Evolutionary conservation across 2,329 filamentous ascomycete species (phyloP), one percentile per base, ranked within the genome.

Genomic region (Aspergillus tamarii): DNA sequence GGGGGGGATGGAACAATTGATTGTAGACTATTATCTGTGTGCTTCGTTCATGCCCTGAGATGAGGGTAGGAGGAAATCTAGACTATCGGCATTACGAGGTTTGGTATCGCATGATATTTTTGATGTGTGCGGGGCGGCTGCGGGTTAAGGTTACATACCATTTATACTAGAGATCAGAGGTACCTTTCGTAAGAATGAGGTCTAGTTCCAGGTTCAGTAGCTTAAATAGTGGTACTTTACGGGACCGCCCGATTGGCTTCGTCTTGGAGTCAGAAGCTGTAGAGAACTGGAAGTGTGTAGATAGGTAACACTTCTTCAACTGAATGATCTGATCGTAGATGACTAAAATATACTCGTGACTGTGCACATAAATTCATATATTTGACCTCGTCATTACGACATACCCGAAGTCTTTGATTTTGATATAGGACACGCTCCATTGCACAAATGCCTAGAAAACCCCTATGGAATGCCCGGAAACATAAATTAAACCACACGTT

Each of bases 401-500:
- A 39, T 28, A 32, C 23, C 26, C 52, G 34, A 55, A 28, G 52
- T 39, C 50, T 28, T 45, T 28, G 19, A 43, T 28, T 46, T 53
- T 55, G n/a, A 12, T 55, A 55, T 55, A 55, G n/a, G 43, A 16
- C 54, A 57, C 41, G 30, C 53, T 57, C 32, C 41, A 59, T 36
- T 34, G 39, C 19, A 59, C 52, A 36, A 55, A 55, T 55, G 34
- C 26, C 34, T 60, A 58, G 23, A 59, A 60, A 32, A 59, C 36
- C 52, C 54, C 41, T 58, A 34, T 43, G 46, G 48, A 56, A 64
- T 57, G 55, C 62, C 63, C 64, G 28, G 61, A 56, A 66, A 64
- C 53, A 30, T 64, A 68, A 62, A 71, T 77, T 71, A 82, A 70
- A 82, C 80, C 72, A 82, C 80, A 62, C 80, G 79, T 76, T 82